These are phyloP conservation scores for Colletotrichum truncatum DNA, from an alignment of 2,329 filamentous ascomycete genomes.

Conservation along the genomic window DNA sequence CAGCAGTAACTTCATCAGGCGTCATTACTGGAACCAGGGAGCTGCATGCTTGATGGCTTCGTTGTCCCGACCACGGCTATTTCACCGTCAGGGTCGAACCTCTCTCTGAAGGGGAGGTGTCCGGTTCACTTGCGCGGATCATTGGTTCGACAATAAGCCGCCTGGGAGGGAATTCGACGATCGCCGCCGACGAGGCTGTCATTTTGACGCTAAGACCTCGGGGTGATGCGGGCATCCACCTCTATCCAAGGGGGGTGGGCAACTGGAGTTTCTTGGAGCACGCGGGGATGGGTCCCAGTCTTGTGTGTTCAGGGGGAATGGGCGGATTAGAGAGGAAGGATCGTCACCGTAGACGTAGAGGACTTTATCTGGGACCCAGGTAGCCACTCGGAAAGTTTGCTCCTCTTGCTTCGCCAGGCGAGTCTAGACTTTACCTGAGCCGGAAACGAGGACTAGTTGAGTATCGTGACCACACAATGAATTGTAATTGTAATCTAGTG, in stretches of 20 bases:
- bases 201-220: conserved; percentile 26
- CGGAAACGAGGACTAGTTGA: neutral
- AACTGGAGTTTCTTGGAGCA: conserved; percentile 6
- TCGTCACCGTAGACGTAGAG: neutral
- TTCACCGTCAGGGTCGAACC: neutral
- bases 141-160: neutral
- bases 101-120: neutral
- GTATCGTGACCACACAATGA: neutral
- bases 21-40: neutral
- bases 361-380: neutral
- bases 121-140: neutral
- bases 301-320: neutral
- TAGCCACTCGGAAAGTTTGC: neutral
- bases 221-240: conserved; percentile 25
- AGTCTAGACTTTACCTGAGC: neutral
- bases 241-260: conserved; percentile 4
- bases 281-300: conserved; percentile 10
- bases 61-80: neutral
- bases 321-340: conserved; percentile 3
- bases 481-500: neutral
- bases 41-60: conserved; percentile 5
- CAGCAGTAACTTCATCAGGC: conserved; percentile 1
- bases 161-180: conserved; percentile 5
- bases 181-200: conserved; percentile 23
- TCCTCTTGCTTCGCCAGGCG: neutral